Base-by-base conservation (phyloP, 1,284 basidiomycete genomes). In the Pascua sp. region DNA sequence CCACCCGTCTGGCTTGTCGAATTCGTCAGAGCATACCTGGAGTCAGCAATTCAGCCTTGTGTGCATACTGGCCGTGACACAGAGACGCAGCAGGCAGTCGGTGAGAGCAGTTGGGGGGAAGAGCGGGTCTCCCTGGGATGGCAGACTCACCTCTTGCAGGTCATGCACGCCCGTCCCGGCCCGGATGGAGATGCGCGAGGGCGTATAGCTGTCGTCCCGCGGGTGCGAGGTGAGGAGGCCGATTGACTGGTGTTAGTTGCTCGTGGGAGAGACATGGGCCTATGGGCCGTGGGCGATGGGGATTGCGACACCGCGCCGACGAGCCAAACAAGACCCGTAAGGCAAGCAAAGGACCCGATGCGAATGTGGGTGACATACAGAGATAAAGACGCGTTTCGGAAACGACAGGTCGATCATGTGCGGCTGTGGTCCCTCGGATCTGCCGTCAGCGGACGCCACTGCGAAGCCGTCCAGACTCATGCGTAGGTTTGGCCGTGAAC, bases 191-290 rank as follows among this genome's bases (percentile, higher is more conserved):
- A 99, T 82, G 38, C 88, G 90, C 1, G 89, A 89, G 0, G 96
- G 96, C 0, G 96, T 99, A 73, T 98, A 99, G 1, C 93, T 97
- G 73, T 99, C 96, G 75, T 98, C 96, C 55, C 86, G 83, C 4
- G 83, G 83, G 73, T 89, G 92, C 68, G 89, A 90, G 48, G 97
- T 87, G 71, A 87, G 86, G 49, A 99, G 83, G 55, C 90, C 90
- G 51, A 99, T 81, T 85, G 96, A 92, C 92, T 97, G 70, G 9
- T 37, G 15, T 45, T 0, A 49, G 17, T 91, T 96, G 69, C 7
- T 32, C 39, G 24, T 55, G 13, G 39, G 41, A 42, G 24, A 44
- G 41, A 38, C 4, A 36, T 32, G 3, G 24, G 7, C 24, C 24
- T 3, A 32, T 32, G 24, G 24, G 24, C 24, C 24, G 24, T 32